Conservation (phyloP, 495 filamentous ascomycete species). For the Aspergillus nidulans region DNA sequence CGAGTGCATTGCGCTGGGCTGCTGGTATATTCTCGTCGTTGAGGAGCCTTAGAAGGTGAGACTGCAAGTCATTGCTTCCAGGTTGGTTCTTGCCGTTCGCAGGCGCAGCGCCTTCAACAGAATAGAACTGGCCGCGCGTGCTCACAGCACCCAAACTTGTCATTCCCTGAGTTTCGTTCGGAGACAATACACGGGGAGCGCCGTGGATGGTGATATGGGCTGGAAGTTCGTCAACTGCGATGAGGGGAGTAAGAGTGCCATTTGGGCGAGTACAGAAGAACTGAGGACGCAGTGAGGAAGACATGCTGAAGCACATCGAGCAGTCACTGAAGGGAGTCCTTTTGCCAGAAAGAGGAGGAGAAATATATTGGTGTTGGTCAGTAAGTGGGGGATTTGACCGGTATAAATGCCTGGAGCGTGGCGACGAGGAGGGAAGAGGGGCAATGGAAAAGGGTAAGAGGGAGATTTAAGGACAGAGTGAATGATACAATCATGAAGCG, state of each 20-base stretch:
- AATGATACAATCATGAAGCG: not conserved
- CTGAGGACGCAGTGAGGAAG: slow-evolving; percentile 28
- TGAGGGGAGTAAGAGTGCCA: slow-evolving; percentile 55
- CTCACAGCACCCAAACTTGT: slow-evolving; percentile 37
- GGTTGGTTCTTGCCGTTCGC: slow-evolving; percentile 9
- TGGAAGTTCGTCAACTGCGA: slow-evolving; percentile 63
- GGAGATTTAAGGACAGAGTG: not conserved
- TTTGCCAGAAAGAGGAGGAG: not conserved
- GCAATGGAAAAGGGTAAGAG: slow-evolving; percentile 12
- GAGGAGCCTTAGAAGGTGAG: slow-evolving; percentile 20
- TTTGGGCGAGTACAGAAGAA: slow-evolving; percentile 57
- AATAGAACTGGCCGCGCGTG: slow-evolving; percentile 28
- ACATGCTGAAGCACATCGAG: slow-evolving; percentile 13
- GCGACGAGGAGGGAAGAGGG: slow-evolving; percentile 6
- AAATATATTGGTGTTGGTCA: not conserved
- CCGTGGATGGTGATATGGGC: slow-evolving; percentile 31
- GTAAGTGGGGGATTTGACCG: not conserved
- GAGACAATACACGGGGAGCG: slow-evolving; percentile 27
- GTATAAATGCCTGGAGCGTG: slow-evolving; percentile 2
- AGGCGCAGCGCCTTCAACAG: slow-evolving; percentile 25
- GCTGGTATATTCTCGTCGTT: slow-evolving; percentile 21
- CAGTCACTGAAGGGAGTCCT: not conserved
- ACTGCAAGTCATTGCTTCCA: slow-evolving; percentile 21
- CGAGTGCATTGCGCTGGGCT: slow-evolving; percentile 21
- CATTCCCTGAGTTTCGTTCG: slow-evolving; percentile 42